Percentiles rank a stretch among this genome's conserved stretches.
Conservation (phyloP, 192 early-diverging fungal genomes). For the Podila clonocystis region DNA sequence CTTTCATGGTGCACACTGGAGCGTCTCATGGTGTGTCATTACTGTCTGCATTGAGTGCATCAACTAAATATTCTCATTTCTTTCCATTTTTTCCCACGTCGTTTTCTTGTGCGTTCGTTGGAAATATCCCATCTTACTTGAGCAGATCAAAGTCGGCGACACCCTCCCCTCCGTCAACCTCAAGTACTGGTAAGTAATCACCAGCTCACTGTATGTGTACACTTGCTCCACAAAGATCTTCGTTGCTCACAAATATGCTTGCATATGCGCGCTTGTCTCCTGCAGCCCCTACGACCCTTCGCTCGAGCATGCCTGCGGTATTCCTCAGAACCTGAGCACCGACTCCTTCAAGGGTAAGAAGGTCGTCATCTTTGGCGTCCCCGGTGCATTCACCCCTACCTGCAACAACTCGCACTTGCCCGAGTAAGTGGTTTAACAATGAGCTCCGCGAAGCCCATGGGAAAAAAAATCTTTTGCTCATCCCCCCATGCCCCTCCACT, state of each 20-base stretch:
- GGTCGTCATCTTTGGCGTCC: constrained; percentile 74
- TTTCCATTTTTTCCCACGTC: not conserved
- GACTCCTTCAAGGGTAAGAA: constrained; percentile 68
- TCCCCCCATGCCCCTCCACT: not conserved
- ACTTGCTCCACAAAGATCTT: not conserved
- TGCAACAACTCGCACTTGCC: constrained; percentile 67
- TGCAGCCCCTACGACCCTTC: constrained; percentile 35
- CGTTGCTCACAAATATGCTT: not conserved
- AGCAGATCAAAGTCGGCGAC: constrained; percentile 64
- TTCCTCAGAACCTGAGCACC: constrained; percentile 47
- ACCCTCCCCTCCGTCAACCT: constrained; percentile 62
- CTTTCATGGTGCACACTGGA: no score
- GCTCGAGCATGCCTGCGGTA: constrained; percentile 42
- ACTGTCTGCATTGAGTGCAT: not conserved
- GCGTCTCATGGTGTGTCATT: no score
- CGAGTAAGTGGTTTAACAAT: constrained; percentile 35
- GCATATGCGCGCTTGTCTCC: not conserved
- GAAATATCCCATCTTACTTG: not conserved
- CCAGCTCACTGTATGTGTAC: not conserved
- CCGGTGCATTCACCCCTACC: constrained; percentile 72
- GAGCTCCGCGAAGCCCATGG: not conserved
- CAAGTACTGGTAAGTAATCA: constrained; percentile 56
- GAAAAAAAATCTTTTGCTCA: not conserved
- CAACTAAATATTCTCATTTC: not conserved
- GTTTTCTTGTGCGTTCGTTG: not conserved